These are phyloP conservation scores for Stenocarpella maydis DNA, from an alignment of 2,329 filamentous ascomycete species.

Conservation along the genomic window DNA sequence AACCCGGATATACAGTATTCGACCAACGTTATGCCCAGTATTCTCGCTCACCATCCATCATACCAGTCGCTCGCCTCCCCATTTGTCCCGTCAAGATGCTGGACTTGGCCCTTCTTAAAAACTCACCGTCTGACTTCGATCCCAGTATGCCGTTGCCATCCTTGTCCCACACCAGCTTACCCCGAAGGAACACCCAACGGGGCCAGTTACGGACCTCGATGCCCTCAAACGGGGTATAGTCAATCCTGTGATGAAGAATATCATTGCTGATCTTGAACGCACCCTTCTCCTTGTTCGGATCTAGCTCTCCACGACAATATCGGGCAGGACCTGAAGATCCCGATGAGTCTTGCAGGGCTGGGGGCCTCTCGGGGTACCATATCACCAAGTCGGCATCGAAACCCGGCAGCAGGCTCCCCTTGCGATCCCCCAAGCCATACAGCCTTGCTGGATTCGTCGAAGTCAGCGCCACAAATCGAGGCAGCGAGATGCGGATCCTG, in stretches of 20 bases:
- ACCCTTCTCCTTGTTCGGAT: not conserved
- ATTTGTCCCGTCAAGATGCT: slow-evolving; percentile 34
- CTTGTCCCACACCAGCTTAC: slow-evolving; percentile 65
- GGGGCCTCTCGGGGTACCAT: slow-evolving; percentile 58
- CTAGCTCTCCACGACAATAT: too few species aligned
- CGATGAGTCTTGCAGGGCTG: too few species aligned
- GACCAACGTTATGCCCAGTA: slow-evolving; percentile 27
- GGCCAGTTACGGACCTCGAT: slow-evolving; percentile 66
- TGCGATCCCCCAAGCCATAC: slow-evolving; percentile 61
- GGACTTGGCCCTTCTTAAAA: slow-evolving; percentile 44
- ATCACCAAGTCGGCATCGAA: slow-evolving; percentile 65
- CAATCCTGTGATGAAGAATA: slow-evolving; percentile 67
- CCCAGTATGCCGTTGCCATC: slow-evolving; percentile 60
- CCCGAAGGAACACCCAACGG: slow-evolving; percentile 66
- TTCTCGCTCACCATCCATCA: slow-evolving; percentile 32
- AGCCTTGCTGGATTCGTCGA: slow-evolving; percentile 64
- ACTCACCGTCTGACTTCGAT: slow-evolving; percentile 56
- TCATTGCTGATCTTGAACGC: slow-evolving; percentile 55
- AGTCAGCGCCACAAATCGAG: slow-evolving; percentile 63
- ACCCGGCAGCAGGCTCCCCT: slow-evolving; percentile 60
- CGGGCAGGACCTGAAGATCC: too few species aligned
- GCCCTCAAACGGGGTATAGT: slow-evolving; percentile 71
- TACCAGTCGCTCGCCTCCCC: slow-evolving; percentile 28
- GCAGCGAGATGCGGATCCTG: slow-evolving; percentile 49
- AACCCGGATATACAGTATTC: not conserved